A percentile compares a stretch with the other conserved stretches of the same genome.
These are phyloP conservation scores for Fusarium verrucosum DNA, from an alignment of 2,329 filamentous ascomycete species.

Conservation along the genomic window DNA sequence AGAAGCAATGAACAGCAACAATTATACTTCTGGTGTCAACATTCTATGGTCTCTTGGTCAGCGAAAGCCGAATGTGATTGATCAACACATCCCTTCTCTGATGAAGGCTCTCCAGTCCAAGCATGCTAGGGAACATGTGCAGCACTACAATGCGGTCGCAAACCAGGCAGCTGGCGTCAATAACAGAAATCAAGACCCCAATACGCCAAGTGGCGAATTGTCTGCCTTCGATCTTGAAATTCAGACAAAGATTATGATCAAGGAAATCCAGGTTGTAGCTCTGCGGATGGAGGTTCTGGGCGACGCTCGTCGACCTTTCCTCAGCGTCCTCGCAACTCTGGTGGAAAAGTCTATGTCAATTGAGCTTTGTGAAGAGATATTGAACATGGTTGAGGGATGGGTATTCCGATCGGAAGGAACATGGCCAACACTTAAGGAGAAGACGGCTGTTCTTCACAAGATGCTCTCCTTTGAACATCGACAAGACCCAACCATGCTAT, in stretches of 20 bases:
- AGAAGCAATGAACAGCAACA: constrained; percentile 82
- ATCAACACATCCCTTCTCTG: constrained; percentile 84
- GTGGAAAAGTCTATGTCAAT: constrained; percentile 94
- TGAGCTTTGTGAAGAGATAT: constrained; percentile 87
- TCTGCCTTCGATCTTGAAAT: constrained; percentile 83
- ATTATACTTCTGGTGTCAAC: constrained; percentile 89
- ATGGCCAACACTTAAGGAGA: constrained; percentile 97
- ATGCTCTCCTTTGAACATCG: constrained; percentile 96
- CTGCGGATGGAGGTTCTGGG: constrained; percentile 91
- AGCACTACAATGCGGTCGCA: constrained; percentile 69
- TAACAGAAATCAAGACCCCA: constrained; percentile 62
- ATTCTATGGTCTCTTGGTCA: constrained; percentile 91
- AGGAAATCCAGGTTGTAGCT: constrained; percentile 92
- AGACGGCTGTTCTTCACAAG: constrained; percentile 98
- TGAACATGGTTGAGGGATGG: constrained; percentile 95
- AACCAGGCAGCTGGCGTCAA: constrained; percentile 58
- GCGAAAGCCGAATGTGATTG: constrained; percentile 85
- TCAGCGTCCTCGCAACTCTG: constrained; percentile 92
- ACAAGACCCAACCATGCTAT: constrained; percentile 82
- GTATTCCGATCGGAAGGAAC: constrained; percentile 95
- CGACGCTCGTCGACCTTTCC: constrained; percentile 89
- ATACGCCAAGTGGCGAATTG: constrained; percentile 64
- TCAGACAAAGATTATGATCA: constrained; percentile 91
- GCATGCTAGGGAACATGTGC: constrained; percentile 92
- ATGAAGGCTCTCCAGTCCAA: constrained; percentile 96